Evolutionary conservation across 75 land plant species (phyloP).

Genomic region (Sequoia sempervirens): DNA sequence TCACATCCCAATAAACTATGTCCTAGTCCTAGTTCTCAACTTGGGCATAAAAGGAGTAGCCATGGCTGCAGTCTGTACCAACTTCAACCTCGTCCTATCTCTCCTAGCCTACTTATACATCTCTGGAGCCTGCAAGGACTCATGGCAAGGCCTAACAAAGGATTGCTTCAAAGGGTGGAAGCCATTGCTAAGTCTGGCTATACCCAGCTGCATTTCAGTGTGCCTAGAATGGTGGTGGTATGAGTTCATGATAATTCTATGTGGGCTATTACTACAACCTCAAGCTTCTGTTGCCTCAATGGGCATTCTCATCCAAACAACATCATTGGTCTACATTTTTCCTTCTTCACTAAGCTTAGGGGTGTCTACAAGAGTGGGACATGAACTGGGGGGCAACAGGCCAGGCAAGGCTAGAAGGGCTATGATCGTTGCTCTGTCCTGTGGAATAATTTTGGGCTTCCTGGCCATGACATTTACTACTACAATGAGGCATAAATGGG

Average conservation of each 20-base stretch:
- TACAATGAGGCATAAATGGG: slow-evolving; percentile 39
- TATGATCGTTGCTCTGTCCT: slow-evolving; percentile 28
- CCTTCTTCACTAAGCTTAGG: slow-evolving; percentile 60
- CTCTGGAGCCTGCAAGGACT: slow-evolving; percentile 26
- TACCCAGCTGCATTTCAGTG: slow-evolving; percentile 71
- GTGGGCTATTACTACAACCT: slow-evolving; percentile 42
- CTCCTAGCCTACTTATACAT: slow-evolving; percentile 33
- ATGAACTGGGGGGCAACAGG: slow-evolving; percentile 52
- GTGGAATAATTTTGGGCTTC: slow-evolving; percentile 35
- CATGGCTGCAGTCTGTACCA: slow-evolving; percentile 38
- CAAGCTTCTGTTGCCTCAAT: slow-evolving; percentile 51
- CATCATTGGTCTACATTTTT: slow-evolving; percentile 58
- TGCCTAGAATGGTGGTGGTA: slow-evolving; percentile 84
- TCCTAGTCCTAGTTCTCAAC: slow-evolving; percentile 36
- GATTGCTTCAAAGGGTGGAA: slow-evolving; percentile 50
- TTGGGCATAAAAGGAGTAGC: slow-evolving; percentile 58
- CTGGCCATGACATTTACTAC: slow-evolving; percentile 42
- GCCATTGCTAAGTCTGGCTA: slow-evolving; percentile 37
- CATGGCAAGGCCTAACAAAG: slow-evolving; percentile 36
- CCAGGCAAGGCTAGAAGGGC: slow-evolving; percentile 37
- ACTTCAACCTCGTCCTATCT: slow-evolving; percentile 43
- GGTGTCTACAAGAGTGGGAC: slow-evolving; percentile 61
- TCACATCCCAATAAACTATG: slow-evolving; percentile 54
- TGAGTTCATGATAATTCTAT: slow-evolving; percentile 63
- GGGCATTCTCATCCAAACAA: slow-evolving; percentile 69